Evolutionary conservation across 805 yeast genomes (phyloP).

Genomic region (Lachancea sp.): DNA sequence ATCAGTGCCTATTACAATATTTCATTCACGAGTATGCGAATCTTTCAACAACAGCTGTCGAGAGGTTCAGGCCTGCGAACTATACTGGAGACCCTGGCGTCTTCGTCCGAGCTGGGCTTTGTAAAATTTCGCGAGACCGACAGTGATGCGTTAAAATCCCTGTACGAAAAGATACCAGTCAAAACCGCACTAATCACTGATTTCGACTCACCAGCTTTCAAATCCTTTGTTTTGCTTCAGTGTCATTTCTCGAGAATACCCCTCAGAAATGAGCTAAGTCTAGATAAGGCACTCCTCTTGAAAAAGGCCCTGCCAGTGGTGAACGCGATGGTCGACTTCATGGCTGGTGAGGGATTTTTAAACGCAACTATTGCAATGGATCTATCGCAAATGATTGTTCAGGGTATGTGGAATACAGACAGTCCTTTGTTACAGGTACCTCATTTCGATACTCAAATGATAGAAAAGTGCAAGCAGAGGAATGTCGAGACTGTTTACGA

Average conservation of each 20-base stretch:
- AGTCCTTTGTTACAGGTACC: slow-evolving; percentile 81
- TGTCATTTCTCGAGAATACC: slow-evolving; percentile 67
- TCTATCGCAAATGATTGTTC: slow-evolving; percentile 78
- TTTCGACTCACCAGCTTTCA: slow-evolving; percentile 49
- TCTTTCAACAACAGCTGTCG: slow-evolving; percentile 45
- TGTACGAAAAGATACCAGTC: slow-evolving; percentile 59
- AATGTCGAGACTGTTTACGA: slow-evolving; percentile 72
- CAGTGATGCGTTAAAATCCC: slow-evolving; percentile 37
- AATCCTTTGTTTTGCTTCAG: slow-evolving; percentile 70
- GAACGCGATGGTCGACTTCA: slow-evolving; percentile 64
- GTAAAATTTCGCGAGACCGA: slow-evolving; percentile 63
- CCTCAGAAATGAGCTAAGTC: slow-evolving; percentile 53
- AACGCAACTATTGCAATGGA: slow-evolving; percentile 83
- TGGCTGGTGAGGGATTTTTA: slow-evolving; percentile 74
- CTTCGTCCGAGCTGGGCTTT: slow-evolving; percentile 67
- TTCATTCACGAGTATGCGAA: slow-evolving; percentile 60
- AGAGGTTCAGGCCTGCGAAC: slow-evolving; percentile 52
- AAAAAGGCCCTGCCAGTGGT: slow-evolving; percentile 45
- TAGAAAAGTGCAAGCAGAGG: slow-evolving; percentile 47
- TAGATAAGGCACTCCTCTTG: slow-evolving; percentile 52
- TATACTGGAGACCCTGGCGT: slow-evolving; percentile 56
- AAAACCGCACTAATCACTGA: slow-evolving; percentile 35
- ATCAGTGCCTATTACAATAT: slow-evolving; percentile 70
- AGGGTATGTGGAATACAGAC: slow-evolving; percentile 79
- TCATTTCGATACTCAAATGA: slow-evolving; percentile 40